phyloP scores from a whole-genome alignment of 345 rosid species.

The Brassica carinata region DNA sequence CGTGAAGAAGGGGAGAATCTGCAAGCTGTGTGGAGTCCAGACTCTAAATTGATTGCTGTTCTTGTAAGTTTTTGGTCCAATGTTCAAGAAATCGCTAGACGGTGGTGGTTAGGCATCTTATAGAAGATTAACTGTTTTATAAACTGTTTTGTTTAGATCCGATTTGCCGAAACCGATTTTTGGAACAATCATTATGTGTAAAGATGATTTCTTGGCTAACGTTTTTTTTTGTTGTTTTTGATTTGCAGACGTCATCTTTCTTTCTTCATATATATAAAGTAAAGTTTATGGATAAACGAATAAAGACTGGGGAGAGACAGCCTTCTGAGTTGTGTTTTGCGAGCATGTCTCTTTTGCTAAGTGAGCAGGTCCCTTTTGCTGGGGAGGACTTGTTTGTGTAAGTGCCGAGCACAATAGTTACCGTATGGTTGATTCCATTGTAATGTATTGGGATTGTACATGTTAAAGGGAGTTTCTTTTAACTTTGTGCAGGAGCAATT shows the following conservation, averaged over 20 bases:
- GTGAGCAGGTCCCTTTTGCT: constrained; percentile 87
- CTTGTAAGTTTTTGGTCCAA: constrained; percentile 54
- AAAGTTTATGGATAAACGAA: constrained; percentile 67
- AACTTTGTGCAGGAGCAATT: constrained; percentile 71
- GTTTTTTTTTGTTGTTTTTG: not conserved
- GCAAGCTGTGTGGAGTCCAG: constrained; percentile 93
- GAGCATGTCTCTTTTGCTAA: constrained; percentile 63
- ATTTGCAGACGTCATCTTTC: constrained; percentile 83
- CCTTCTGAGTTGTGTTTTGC: constrained; percentile 71
- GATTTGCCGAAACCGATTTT: not conserved
- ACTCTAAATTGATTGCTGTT: constrained; percentile 77
- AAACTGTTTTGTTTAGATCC: not conserved
- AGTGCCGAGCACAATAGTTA: constrained; percentile 39
- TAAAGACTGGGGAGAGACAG: constrained; percentile 75
- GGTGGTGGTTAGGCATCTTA: no score
- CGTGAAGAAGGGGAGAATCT: constrained; percentile 82
- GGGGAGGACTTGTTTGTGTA: constrained; percentile 72
- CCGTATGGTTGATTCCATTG: not conserved
- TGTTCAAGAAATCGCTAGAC: not conserved
- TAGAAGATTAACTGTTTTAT: not conserved
- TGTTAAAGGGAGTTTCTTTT: constrained; percentile 10
- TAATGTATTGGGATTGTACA: not conserved
- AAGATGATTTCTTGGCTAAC: not conserved
- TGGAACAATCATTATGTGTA: not conserved
- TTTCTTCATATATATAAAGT: constrained; percentile 86